phyloP scores from a whole-genome alignment of 1,284 basidiomycete species.

The Papiliotrema laurentii region DNA sequence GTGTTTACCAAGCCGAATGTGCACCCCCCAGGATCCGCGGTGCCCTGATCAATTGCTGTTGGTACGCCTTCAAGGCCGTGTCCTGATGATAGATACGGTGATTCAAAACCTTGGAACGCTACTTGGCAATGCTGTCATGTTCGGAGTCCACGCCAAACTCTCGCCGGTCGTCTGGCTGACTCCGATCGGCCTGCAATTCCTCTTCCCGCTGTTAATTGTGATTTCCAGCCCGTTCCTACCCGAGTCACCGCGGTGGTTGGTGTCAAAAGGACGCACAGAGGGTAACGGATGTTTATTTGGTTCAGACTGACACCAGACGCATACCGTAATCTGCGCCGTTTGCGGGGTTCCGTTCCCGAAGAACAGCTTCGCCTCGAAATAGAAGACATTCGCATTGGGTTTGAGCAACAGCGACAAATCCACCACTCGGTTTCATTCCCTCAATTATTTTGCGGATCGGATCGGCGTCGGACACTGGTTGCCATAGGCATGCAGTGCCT shows the following conservation, averaged over 20 bases:
- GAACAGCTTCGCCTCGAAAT: background rate
- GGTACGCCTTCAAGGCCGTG: too few species aligned
- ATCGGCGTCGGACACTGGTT: conserved; percentile 7
- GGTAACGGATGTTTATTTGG: too few species aligned
- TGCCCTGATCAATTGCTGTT: too few species aligned
- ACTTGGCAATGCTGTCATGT: conserved; percentile 9
- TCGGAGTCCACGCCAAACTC: conserved; percentile 9
- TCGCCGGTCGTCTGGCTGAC: conserved; percentile 5
- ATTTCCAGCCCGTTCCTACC: conserved; percentile 1
- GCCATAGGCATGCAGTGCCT: conserved; percentile 3
- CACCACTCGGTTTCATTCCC: background rate
- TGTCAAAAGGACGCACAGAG: conserved; percentile 1
- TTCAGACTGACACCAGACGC: background rate
- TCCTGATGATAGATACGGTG: conserved; percentile 17
- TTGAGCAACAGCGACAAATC: background rate
- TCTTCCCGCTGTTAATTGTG: conserved; percentile 9
- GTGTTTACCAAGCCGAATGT: conserved; percentile 20
- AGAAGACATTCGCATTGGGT: background rate
- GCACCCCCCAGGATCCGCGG: conserved; percentile 17
- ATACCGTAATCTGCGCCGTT: background rate
- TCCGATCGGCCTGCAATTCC: conserved; percentile 20
- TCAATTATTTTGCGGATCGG: conserved; percentile 1
- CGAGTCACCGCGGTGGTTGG: conserved; percentile 8
- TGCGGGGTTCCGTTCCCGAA: background rate
- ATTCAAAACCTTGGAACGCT: conserved; percentile 12